Conservation (phyloP, 345 rosid genomes). For the Diplotaxis tenuifolia region DNA sequence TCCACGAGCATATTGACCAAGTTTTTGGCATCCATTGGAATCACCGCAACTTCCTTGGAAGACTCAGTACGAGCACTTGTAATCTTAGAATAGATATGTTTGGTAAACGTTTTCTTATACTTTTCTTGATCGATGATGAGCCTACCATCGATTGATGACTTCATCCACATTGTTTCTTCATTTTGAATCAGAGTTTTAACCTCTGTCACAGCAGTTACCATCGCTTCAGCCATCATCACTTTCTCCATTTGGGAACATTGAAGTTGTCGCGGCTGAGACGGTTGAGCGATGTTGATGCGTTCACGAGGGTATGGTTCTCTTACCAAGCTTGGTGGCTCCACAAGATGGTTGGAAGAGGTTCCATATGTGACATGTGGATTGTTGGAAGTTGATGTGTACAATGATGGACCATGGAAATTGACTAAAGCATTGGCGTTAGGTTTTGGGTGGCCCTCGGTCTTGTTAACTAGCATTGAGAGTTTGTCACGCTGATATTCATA, state of each 20-base stretch:
- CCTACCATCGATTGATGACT: conserved; percentile 42
- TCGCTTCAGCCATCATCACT: conserved; percentile 42
- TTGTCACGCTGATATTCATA: conserved; percentile 5
- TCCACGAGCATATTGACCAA: conserved; percentile 55
- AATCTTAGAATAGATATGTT: conserved; percentile 28
- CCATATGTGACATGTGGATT: background rate
- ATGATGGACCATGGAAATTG: background rate
- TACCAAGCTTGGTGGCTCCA: background rate
- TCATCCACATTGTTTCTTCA: conserved; percentile 63
- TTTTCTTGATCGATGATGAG: conserved; percentile 38
- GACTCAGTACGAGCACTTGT: conserved; percentile 54
- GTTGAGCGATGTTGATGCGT: background rate
- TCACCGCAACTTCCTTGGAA: conserved; percentile 49
- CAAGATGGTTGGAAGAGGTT: background rate
- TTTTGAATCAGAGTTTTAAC: conserved; percentile 40
- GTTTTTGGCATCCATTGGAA: conserved; percentile 41
- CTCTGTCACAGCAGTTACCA: conserved; percentile 48
- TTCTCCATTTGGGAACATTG: conserved; percentile 47
- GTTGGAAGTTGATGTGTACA: conserved; percentile 1
- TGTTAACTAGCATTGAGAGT: background rate
- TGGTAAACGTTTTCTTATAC: conserved; percentile 47
- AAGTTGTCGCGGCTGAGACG: background rate
- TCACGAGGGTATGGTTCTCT: conserved; percentile 17
- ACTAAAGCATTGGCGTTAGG: background rate
- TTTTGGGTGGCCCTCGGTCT: background rate